Evolutionary conservation across 2,329 filamentous ascomycete genomes (phyloP), one percentile per base, ranked within the genome.

Genomic region (Sarocladium strictum): DNA sequence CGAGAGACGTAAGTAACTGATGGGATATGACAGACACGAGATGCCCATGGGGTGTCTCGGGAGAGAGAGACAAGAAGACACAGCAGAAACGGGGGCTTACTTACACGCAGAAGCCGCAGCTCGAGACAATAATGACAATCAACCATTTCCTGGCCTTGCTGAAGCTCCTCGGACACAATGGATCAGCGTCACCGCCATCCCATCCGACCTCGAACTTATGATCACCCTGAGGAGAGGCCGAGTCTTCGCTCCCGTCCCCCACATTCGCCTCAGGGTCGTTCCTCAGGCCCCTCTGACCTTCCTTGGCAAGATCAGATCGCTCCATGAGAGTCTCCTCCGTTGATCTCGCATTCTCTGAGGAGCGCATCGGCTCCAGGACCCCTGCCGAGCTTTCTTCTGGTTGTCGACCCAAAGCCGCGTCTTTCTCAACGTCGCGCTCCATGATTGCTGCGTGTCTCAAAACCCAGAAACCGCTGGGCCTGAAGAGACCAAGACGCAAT

Each of bases 61-160:
- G n/a, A 17, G 10, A 19, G 23, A 23, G 38, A 11, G n/a, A 23
- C 9, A 19, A 33, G 19, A 57, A 10, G 15, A 11, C 3, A 54
- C 47, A 55, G 33, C 27, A 53, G 40, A 24, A 50, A 23, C 47
- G 23, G 15, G 23, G 15, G 26, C 49, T 54, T 7, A 84, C 88
- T 78, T 79, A 92, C 87, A 96, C 91, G 69, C 89, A 93, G 56
- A 94, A 76, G 47, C 89, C 89, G 7, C 86, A 87, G 54, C 79
- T 67, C 10, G 85, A 84, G n/a, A 91, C 78, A 55, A 96, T 86
- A 33, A 84, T 61, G 1, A 92, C 84, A 58, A 96, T 86, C 27
- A 84, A 55, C 93, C 93, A 97, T 65, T 92, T 92, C 58, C 83
- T 80, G n/a, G 70, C 65, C 17, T 69, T 77, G 15, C 69, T 72